Percentiles rank a stretch among this genome's conserved stretches.
Evolutionary conservation across 441 rosid species (phyloP).

Genomic region (Gossypium armourianum): DNA sequence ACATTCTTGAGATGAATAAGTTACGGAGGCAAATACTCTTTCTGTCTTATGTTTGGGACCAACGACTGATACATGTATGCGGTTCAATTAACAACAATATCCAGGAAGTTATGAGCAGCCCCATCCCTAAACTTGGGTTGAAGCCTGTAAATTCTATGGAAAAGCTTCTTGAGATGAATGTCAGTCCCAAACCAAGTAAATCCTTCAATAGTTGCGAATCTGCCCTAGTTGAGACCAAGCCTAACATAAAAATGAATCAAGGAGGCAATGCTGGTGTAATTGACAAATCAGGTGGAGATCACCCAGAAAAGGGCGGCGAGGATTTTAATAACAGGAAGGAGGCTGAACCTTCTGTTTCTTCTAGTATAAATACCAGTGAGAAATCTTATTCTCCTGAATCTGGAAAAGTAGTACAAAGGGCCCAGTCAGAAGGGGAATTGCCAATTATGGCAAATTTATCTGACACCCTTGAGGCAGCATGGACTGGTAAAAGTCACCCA

Average conservation of each 20-base stretch:
- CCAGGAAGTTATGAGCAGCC: conserved; percentile 29
- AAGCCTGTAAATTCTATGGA: conserved; percentile 30
- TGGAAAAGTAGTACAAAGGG: conserved; percentile 33
- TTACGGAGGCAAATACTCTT: conserved; percentile 48
- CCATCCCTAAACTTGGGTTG: conserved; percentile 31
- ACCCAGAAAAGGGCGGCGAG: conserved; percentile 23
- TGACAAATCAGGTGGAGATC: conserved; percentile 23
- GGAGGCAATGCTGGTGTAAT: conserved; percentile 23
- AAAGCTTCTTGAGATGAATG: conserved; percentile 28
- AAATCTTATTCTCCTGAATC: conserved; percentile 32
- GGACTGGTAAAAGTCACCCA: conserved; percentile 50
- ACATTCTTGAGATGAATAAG: conserved; percentile 59
- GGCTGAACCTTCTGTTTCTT: conserved; percentile 25
- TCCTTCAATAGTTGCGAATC: conserved; percentile 30
- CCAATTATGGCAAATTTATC: conserved; percentile 36
- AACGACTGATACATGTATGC: conserved; percentile 37
- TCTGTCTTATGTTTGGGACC: conserved; percentile 57
- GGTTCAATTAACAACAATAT: conserved; percentile 25
- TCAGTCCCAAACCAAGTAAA: conserved; percentile 26
- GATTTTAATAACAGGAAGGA: conserved; percentile 30
- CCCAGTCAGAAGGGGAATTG: conserved; percentile 48
- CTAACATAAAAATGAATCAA: conserved; percentile 26
- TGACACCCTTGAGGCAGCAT: conserved; percentile 64
- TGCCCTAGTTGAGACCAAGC: conserved; percentile 23
- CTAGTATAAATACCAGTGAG: conserved; percentile 24